These are phyloP conservation scores for Suillus subaureus DNA, from an alignment of 768 basidiomycete genomes.

Conservation along the genomic window DNA sequence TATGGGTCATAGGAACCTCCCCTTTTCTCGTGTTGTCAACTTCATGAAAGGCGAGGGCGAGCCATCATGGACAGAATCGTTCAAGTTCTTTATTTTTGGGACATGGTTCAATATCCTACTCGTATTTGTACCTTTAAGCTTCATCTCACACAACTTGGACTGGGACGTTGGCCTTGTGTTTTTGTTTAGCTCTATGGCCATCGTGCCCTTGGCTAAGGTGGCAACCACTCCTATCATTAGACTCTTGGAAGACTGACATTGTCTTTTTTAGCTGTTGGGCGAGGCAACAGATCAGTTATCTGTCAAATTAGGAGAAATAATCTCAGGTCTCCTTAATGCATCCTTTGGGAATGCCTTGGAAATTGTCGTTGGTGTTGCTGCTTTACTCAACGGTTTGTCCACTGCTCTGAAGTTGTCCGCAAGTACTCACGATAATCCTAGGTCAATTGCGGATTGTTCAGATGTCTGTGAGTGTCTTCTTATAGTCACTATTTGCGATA, in stretches of 20 bases:
- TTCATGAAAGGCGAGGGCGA: conserved; percentile 57
- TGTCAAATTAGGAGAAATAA: background rate
- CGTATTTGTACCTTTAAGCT: conserved; percentile 75
- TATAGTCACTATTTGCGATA: background rate
- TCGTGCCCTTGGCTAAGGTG: conserved; percentile 66
- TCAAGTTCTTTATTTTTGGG: conserved; percentile 59
- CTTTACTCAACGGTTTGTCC: too few relatives aligned
- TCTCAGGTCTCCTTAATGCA: background rate
- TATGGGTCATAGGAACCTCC: conserved; percentile 20
- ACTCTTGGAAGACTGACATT: background rate
- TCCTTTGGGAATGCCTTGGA: too few relatives aligned
- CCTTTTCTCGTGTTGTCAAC: conserved; percentile 33
- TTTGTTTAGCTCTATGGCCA: conserved; percentile 75
- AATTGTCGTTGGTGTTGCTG: too few relatives aligned
- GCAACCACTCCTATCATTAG: background rate
- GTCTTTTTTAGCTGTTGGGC: background rate
- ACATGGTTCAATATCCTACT: conserved; percentile 79
- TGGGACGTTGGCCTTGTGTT: conserved; percentile 85
- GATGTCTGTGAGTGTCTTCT: background rate
- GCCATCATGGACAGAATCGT: conserved; percentile 61
- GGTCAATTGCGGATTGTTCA: background rate
- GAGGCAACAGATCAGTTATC: background rate
- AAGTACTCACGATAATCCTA: too few relatives aligned
- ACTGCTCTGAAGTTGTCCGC: too few relatives aligned
- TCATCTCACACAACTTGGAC: conserved; percentile 60